phyloP scores from a whole-genome alignment of 768 basidiomycete species.

The Hydnomerulius pinastri region DNA sequence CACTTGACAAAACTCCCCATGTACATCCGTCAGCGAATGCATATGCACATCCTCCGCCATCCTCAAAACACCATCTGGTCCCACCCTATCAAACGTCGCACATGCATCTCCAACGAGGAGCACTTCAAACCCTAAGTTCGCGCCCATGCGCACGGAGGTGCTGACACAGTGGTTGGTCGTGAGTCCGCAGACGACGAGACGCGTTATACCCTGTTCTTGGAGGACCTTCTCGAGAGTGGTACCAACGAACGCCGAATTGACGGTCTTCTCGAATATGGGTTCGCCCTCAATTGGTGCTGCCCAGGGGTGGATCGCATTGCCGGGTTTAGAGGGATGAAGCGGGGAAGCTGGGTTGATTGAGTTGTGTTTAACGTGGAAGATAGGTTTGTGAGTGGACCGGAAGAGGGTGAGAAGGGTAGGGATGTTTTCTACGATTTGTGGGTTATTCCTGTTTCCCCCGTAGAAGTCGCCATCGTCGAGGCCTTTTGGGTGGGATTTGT shows the following conservation, averaged over 20 bases:
- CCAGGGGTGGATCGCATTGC: constrained; percentile 12
- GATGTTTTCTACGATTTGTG: constrained; percentile 1
- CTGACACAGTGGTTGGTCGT: constrained; percentile 26
- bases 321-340: constrained; percentile 14
- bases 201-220: constrained; percentile 13
- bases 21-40: constrained; percentile 15
- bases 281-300: constrained; percentile 18
- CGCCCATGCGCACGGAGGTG: constrained; percentile 28
- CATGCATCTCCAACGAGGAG: constrained; percentile 23
- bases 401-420: constrained; percentile 17
- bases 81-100: constrained; percentile 19
- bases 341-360: constrained; percentile 10
- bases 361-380: constrained; percentile 24
- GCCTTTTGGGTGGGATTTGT: neutral
- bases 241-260: constrained; percentile 28
- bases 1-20: constrained; percentile 27
- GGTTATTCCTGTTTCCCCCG: constrained; percentile 13
- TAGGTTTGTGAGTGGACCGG: constrained; percentile 14
- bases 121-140: constrained; percentile 24
- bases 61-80: constrained; percentile 23
- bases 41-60: constrained; percentile 19
- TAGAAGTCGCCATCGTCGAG: neutral
- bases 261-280: constrained; percentile 22
- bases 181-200: constrained; percentile 23
- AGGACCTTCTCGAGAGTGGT: constrained; percentile 25